These are phyloP conservation scores for Cercospora zeina DNA, from an alignment of 2,329 filamentous ascomycete species.

Conservation along the genomic window DNA sequence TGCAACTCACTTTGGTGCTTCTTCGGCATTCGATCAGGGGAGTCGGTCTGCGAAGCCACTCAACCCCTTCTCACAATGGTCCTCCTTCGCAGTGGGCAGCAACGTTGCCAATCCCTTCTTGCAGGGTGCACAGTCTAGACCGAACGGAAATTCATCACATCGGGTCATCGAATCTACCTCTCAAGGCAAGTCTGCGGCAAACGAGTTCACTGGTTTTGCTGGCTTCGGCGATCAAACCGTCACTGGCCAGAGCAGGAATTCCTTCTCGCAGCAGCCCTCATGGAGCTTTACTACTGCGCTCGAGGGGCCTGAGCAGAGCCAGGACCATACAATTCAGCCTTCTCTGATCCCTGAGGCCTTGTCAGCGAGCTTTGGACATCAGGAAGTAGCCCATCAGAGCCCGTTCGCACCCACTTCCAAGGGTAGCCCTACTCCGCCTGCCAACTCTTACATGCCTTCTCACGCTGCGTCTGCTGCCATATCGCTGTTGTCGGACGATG, in stretches of 20 bases:
- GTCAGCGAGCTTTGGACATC: slow-evolving; percentile 30
- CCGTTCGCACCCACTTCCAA: slow-evolving; percentile 14
- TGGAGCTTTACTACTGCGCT: slow-evolving; percentile 18
- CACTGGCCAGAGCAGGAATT: background rate
- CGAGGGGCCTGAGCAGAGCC: slow-evolving; percentile 7
- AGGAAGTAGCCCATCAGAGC: slow-evolving; percentile 6
- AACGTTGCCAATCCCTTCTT: slow-evolving; percentile 20
- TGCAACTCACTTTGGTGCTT: background rate
- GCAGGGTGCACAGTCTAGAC: slow-evolving; percentile 16
- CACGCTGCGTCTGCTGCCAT: slow-evolving; percentile 27
- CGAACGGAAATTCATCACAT: background rate
- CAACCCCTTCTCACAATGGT: slow-evolving; percentile 23
- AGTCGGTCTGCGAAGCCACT: slow-evolving; percentile 8
- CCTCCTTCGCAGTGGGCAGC: slow-evolving; percentile 19
- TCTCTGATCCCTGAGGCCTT: slow-evolving; percentile 30
- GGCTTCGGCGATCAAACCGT: background rate
- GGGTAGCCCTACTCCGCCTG: slow-evolving; percentile 15
- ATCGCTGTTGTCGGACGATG: slow-evolving; percentile 31
- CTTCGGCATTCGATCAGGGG: slow-evolving; percentile 2
- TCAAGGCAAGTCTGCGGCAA: background rate
- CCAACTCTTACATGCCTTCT: slow-evolving; percentile 26
- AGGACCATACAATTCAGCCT: slow-evolving; percentile 30
- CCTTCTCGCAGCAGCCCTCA: slow-evolving; percentile 1
- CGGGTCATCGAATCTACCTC: background rate
- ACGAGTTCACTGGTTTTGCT: background rate